These are phyloP conservation scores for Kodamaea restingae DNA, from an alignment of 805 yeast species.

Conservation along the genomic window DNA sequence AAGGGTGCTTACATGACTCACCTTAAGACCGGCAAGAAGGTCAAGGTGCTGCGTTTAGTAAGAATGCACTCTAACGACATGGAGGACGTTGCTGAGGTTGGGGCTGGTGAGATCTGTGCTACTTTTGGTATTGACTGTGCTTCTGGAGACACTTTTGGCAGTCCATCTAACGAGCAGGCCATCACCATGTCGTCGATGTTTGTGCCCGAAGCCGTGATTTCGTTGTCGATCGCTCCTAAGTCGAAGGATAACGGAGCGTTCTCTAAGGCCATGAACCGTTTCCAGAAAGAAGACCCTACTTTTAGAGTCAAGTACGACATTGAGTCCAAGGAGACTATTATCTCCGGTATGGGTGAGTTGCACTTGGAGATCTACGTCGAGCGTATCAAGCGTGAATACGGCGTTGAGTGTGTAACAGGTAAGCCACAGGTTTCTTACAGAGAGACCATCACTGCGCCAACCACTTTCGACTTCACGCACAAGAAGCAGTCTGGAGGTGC, in stretches of 20 bases:
- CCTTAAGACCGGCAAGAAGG: slow-evolving; percentile 87
- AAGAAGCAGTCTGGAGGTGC: slow-evolving; percentile 99
- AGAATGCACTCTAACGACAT: slow-evolving; percentile 98
- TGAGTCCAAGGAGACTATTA: slow-evolving; percentile 90
- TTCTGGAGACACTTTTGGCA: slow-evolving; percentile 96
- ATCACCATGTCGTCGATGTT: slow-evolving; percentile 96
- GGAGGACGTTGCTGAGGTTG: slow-evolving; percentile 96
- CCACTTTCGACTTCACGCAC: slow-evolving; percentile 88
- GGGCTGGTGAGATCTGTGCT: slow-evolving; percentile 98
- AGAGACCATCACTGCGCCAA: slow-evolving; percentile 74
- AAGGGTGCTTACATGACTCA: slow-evolving; percentile 88
- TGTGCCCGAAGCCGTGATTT: slow-evolving; percentile 98
- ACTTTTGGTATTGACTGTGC: slow-evolving; percentile 98
- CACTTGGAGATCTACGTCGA: slow-evolving; percentile 97
- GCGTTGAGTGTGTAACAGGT: slow-evolving; percentile 92
- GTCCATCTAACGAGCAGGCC: slow-evolving; percentile 56
- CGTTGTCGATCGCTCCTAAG: slow-evolving; percentile 85
- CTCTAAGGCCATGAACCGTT: slow-evolving; percentile 94
- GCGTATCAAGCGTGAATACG: slow-evolving; percentile 96
- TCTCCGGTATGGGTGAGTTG: slow-evolving; percentile 97
- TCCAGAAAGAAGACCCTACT: slow-evolving; percentile 99
- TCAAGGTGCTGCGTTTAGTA: slow-evolving; percentile 83
- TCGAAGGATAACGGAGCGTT: slow-evolving; percentile 82
- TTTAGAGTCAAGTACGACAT: slow-evolving; percentile 87
- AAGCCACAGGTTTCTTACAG: slow-evolving; percentile 98